Percentiles rank a stretch among this genome's conserved stretches.
Conservation (phyloP, 192 early-diverging fungal species). For the Physocladia obscura region DNA sequence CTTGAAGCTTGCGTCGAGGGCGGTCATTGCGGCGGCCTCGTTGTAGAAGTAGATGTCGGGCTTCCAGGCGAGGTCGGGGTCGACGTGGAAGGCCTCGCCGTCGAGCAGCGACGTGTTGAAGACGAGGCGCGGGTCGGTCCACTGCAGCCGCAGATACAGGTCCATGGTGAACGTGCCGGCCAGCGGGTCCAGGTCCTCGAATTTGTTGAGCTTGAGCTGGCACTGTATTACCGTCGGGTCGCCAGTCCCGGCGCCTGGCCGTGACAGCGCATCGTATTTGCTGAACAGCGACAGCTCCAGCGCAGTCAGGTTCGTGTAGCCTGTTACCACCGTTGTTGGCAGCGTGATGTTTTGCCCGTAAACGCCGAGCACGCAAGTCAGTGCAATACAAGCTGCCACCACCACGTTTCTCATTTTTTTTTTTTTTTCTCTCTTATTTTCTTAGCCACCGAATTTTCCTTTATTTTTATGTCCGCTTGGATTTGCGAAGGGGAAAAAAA, state of each 20-base stretch:
- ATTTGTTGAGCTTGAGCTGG: conserved; percentile 18
- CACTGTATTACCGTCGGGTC: conserved; percentile 10
- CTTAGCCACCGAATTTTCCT: no score
- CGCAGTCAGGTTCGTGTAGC: background rate
- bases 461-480: no score
- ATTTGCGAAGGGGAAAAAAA: no score
- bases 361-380: background rate
- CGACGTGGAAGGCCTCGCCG: conserved; percentile 14
- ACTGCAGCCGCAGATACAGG: conserved; percentile 24
- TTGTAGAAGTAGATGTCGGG: conserved; percentile 34
- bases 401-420: background rate
- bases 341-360: no score
- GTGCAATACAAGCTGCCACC: background rate
- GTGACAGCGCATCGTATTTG: background rate
- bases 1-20: conserved; percentile 21
- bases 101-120: conserved; percentile 10
- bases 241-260: background rate
- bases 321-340: background rate
- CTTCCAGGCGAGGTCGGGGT: conserved; percentile 16
- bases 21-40: background rate
- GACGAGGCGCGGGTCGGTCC: conserved; percentile 19
- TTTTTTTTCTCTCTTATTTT: background rate
- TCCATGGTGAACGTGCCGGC: conserved; percentile 19
- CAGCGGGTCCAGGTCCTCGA: conserved; percentile 13
- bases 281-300: background rate